These are phyloP conservation scores for Abelmoschus esculentus DNA, from an alignment of 345 rosid species.

Conservation along the genomic window DNA sequence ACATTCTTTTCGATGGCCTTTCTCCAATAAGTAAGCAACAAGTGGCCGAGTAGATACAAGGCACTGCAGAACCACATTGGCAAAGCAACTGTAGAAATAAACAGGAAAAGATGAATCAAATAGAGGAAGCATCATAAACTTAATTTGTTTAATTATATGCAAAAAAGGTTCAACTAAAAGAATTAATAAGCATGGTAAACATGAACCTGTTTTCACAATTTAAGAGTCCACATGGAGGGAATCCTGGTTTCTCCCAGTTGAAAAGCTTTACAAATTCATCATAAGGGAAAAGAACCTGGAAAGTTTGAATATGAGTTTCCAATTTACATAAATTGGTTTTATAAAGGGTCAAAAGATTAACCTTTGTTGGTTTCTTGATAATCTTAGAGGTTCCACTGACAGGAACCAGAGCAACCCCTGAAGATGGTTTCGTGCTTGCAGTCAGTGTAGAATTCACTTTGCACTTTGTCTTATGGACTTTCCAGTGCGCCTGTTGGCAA, in stretches of 20 bases:
- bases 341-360: conserved; percentile 11
- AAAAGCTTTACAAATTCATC: conserved; percentile 67
- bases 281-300: conserved; percentile 86
- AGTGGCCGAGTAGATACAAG: conserved; percentile 84
- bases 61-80: conserved; percentile 91
- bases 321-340: not conserved
- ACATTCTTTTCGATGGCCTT: conserved; percentile 82
- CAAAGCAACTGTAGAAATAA: conserved; percentile 62
- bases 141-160: not conserved
- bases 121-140: not conserved
- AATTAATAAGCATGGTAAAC: not conserved
- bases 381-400: conserved; percentile 28
- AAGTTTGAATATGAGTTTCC: conserved; percentile 10
- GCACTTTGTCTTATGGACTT: conserved; percentile 53
- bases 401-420: conserved; percentile 47
- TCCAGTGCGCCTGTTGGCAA: conserved; percentile 78
- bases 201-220: conserved; percentile 95
- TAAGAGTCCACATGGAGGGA: conserved; percentile 80
- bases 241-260: conserved; percentile 55
- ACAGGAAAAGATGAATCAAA: conserved; percentile 9
- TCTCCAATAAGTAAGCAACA: conserved; percentile 78
- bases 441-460: conserved; percentile 23
- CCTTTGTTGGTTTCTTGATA: conserved; percentile 52
- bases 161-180: not conserved
- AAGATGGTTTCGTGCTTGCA: conserved; percentile 20